phyloP scores from a whole-genome alignment of 2,329 filamentous ascomycete genomes.

The Rhynchosporium graminicola region DNA sequence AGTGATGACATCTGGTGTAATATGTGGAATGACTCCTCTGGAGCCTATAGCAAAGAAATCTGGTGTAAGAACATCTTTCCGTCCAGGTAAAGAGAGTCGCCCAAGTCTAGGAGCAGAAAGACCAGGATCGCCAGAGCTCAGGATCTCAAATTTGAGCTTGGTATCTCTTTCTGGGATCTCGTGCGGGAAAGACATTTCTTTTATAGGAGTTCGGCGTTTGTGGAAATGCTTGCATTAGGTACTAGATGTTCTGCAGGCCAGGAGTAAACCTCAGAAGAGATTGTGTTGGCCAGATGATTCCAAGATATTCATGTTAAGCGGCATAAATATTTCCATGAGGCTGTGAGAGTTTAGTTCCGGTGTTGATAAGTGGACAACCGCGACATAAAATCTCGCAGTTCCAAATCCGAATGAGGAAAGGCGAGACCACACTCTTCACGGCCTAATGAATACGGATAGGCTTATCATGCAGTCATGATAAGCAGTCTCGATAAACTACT shows the following conservation, averaged over 20 bases:
- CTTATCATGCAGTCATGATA: slow-evolving; percentile 20
- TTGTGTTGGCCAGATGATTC: slow-evolving; percentile 20
- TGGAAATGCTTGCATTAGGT: slow-evolving; percentile 2
- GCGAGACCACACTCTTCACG: not conserved
- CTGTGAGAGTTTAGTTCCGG: not conserved
- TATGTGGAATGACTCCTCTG: slow-evolving; percentile 80
- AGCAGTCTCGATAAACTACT: not conserved
- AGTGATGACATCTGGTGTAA: slow-evolving; percentile 79
- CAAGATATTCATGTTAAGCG: not conserved
- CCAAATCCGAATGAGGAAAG: slow-evolving; percentile 21
- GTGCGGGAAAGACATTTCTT: slow-evolving; percentile 19
- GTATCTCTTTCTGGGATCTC: slow-evolving; percentile 18
- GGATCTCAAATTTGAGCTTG: slow-evolving; percentile 32
- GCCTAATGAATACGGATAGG: not conserved
- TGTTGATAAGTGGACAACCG: not conserved
- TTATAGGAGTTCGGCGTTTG: not conserved
- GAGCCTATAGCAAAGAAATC: slow-evolving; percentile 80
- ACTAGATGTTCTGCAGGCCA: slow-evolving; percentile 36
- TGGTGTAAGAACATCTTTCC: slow-evolving; percentile 75
- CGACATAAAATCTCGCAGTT: slow-evolving; percentile 14
- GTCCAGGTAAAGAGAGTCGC: slow-evolving; percentile 57
- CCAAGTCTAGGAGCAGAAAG: slow-evolving; percentile 35
- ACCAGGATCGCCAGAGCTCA: slow-evolving; percentile 25
- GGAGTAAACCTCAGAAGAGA: slow-evolving; percentile 28
- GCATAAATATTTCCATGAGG: slow-evolving; percentile 23